A percentile compares a stretch with the other conserved stretches of the same genome.
Evolutionary conservation across 2,329 filamentous ascomycete species (phyloP).

Genomic region (Zymoseptoria pseudotritici): DNA sequence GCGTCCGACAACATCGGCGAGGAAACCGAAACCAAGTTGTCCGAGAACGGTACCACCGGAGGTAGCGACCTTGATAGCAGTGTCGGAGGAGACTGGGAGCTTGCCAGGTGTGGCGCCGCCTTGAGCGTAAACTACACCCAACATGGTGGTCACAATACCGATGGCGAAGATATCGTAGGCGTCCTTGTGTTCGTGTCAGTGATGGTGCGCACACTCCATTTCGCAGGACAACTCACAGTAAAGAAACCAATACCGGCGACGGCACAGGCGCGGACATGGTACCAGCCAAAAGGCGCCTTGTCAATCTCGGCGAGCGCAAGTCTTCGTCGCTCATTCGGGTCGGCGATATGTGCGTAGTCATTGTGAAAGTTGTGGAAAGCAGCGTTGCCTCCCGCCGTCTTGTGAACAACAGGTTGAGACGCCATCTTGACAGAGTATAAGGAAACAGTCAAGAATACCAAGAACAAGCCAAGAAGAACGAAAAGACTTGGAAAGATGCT

Average conservation of each 20-base stretch:
- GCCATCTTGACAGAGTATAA: background rate
- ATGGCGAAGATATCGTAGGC: slow-evolving; percentile 73
- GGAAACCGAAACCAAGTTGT: slow-evolving; percentile 69
- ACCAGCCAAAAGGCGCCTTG: slow-evolving; percentile 76
- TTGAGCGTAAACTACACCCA: slow-evolving; percentile 70
- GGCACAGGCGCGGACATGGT: slow-evolving; percentile 68
- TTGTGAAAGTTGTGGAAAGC: slow-evolving; percentile 75
- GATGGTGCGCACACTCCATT: background rate
- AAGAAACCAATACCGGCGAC: slow-evolving; percentile 85
- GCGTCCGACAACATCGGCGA: slow-evolving; percentile 70
- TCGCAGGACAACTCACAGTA: slow-evolving; percentile 37
- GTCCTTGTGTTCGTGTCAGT: slow-evolving; percentile 37
- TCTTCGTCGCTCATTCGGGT: slow-evolving; percentile 71
- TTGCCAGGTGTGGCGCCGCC: slow-evolving; percentile 33
- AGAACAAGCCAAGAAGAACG: background rate
- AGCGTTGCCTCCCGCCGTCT: slow-evolving; percentile 57
- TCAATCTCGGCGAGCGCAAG: slow-evolving; percentile 76
- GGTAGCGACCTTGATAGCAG: slow-evolving; percentile 77
- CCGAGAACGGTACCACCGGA: slow-evolving; percentile 77
- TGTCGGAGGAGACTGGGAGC: slow-evolving; percentile 63
- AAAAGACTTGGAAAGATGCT: background rate
- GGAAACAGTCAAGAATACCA: background rate
- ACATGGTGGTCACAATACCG: slow-evolving; percentile 64
- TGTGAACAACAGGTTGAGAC: background rate
- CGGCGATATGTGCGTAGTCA: slow-evolving; percentile 57